Base-by-base conservation (phyloP, 768 basidiomycete genomes). In the Boletales sp. region DNA sequence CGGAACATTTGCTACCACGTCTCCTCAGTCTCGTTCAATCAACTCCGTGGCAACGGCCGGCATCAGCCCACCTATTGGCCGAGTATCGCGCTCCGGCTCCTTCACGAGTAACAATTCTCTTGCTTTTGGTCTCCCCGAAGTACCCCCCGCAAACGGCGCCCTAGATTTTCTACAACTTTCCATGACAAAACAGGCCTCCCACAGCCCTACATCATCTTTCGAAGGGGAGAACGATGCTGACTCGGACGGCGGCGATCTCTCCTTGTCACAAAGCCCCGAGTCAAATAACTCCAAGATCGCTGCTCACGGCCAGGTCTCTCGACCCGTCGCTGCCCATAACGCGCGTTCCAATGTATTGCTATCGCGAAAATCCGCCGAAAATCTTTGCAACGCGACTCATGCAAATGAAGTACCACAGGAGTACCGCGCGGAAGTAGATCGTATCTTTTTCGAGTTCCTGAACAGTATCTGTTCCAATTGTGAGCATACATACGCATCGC, bases 361-460 rank as follows among this genome's bases (percentile, higher is more conserved):
- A 32, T 46, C 64, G 1, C 64, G 38, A n/a, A 48, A 41, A 7
- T 68, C 66, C 4, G 38, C 39, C 30, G 66, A 68, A 52, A 68
- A 68, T 44, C 42, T 68, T n/a, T 8, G 52, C 13, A 8, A 56
- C 15, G 52, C 63, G 8, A 64, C 58, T 15, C 75, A 78, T 49
- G 72, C 69, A 46, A 80, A 79, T 50, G 88, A 90, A 59, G 78
- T 92, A 41, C 88, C 90, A 6, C 77, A 82, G 51, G 94, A 95
- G 66, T 87, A 92, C 58, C 80, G 83, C 48, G 69, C 74, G 17
- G 86, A 90, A 60, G 86, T 98, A 45, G 93, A 97, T 68, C 81
- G 84, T 54, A 84, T 97, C 62, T 97, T 98, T 71, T 84, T 93
- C 63, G 83, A 87, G 56, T 98, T 90, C 63, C 71, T 98, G 58